Evolutionary conservation across 805 yeast species (phyloP), one percentile per base, ranked within the genome.

Genomic region (Starmerella sp.): DNA sequence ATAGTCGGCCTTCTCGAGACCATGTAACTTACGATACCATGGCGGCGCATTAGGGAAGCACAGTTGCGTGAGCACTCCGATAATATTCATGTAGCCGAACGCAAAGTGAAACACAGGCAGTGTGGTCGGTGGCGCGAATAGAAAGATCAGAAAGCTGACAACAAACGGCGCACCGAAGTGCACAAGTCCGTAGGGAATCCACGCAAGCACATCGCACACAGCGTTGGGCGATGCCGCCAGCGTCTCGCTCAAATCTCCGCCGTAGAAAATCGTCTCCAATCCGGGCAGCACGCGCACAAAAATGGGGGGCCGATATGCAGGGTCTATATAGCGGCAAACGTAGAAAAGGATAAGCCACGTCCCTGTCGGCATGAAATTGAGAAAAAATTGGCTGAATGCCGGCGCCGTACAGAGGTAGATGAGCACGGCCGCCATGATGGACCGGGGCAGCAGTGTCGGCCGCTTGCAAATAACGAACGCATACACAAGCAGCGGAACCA

Each of bases 1-100:
- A 69, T 91, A 91, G 70, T 88, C 81, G 2, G 97, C 97, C 34
- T 96, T 93, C 53, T 80, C 83, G 57, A 90, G 76, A 1, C 96
- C 96, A 66, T 91, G 83, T 49, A 83, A 69, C 56, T 80, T 80
- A 64, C 86, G 85, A 68, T 91, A 91, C 98, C 98, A 91, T 17
- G 98, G 98, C 13, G 98, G 95, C 53, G 97, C 97, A 50, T 93
- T 86, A 6, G 98, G 96, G 67, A 87, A 88, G 5, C 82, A 59
- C 61, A 88, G 77, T 71, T 93, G 97, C 54, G 80, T 78, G 37
- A 84, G 65, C 35, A 91, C 97, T 45, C 97, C 97, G 51, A 81
- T 68, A 60, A 90, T 69, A 70, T 91, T 93, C 91, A 89, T 85
- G 73, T 85, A 88, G 11, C 98, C 98, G 72, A 93, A 90, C 4